A percentile compares a stretch with the other conserved stretches of the same genome.
These are phyloP conservation scores for Penicillium sp. DNA, from an alignment of 2,329 filamentous ascomycete genomes.

Conservation along the genomic window DNA sequence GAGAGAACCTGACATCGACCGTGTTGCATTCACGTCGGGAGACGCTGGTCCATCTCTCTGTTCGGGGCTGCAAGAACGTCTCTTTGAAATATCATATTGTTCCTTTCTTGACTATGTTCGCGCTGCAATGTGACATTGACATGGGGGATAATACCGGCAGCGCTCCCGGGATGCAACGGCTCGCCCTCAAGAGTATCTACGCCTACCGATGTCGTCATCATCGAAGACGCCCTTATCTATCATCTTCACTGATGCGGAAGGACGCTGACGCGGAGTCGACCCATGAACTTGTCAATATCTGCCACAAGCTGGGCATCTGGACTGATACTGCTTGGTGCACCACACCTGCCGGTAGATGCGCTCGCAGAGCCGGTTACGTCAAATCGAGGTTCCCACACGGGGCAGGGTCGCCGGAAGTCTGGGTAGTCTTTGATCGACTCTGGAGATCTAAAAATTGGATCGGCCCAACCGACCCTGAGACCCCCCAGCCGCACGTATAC, in stretches of 20 bases:
- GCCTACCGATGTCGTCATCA: slow-evolving; percentile 64
- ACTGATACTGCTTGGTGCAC: slow-evolving; percentile 63
- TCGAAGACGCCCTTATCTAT: slow-evolving; percentile 59
- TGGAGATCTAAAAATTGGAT: slow-evolving; percentile 62
- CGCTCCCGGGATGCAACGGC: slow-evolving; percentile 36
- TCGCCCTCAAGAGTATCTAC: slow-evolving; percentile 60
- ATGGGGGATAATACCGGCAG: slow-evolving; percentile 42
- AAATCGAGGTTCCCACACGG: slow-evolving; percentile 53
- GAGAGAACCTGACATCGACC: slow-evolving; percentile 55
- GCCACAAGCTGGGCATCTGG: slow-evolving; percentile 60
- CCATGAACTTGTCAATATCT: slow-evolving; percentile 60
- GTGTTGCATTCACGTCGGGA: slow-evolving; percentile 56
- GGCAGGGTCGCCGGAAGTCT: slow-evolving; percentile 55
- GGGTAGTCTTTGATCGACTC: slow-evolving; percentile 62
- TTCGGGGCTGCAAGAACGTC: slow-evolving; percentile 64
- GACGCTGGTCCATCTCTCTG: slow-evolving; percentile 59
- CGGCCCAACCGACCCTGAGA: slow-evolving; percentile 41
- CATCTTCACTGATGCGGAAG: slow-evolving; percentile 54
- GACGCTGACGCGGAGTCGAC: slow-evolving; percentile 62
- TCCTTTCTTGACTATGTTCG: slow-evolving; percentile 55
- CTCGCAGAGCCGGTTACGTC: slow-evolving; percentile 57
- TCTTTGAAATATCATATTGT: slow-evolving; percentile 65
- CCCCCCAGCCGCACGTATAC: slow-evolving; percentile 33
- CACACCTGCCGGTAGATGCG: slow-evolving; percentile 57
- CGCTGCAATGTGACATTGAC: slow-evolving; percentile 46